Evolutionary conservation across 2,329 filamentous ascomycete species (phyloP).

Genomic region (Esteya vermicola): DNA sequence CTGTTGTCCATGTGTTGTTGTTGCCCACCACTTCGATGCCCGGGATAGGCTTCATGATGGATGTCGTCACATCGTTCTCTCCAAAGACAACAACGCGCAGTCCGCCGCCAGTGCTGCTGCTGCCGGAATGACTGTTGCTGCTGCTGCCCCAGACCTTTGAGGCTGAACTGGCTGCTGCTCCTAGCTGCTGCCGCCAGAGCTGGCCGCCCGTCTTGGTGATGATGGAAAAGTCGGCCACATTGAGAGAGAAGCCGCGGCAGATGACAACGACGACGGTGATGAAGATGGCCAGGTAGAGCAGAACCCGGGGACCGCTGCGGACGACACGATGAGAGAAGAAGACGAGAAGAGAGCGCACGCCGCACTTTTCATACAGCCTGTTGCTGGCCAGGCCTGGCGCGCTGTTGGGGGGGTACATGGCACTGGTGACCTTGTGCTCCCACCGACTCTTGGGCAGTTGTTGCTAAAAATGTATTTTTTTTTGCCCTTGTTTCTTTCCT

Average conservation of each 20-base stretch:
- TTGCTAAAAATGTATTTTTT: neutral
- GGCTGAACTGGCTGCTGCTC: neutral
- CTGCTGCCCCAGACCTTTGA: no score
- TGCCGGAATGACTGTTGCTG: no score
- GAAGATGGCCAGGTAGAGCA: conserved; percentile 14
- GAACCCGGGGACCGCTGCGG: conserved; percentile 15
- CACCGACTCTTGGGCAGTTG: no score
- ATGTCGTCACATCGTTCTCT: conserved; percentile 29
- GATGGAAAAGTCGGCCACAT: conserved; percentile 9
- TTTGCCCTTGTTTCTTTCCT: neutral
- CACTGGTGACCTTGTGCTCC: no score
- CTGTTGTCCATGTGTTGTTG: conserved; percentile 29
- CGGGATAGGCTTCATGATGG: conserved; percentile 8
- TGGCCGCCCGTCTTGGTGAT: conserved; percentile 9
- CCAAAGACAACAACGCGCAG: conserved; percentile 39
- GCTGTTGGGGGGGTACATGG: no score
- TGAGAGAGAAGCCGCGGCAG: conserved; percentile 10
- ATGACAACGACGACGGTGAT: conserved; percentile 12
- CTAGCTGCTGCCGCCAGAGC: conserved; percentile 8
- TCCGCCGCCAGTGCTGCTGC: conserved; percentile 12
- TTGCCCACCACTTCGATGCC: conserved; percentile 6
- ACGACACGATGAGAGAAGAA: conserved; percentile 16
- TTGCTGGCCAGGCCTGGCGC: no score
- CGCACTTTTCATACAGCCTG: neutral
- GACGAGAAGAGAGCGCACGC: conserved; percentile 9